These are phyloP conservation scores for Flaveria linearis DNA, from an alignment of 129 eudicot genomes.

Conservation along the genomic window DNA sequence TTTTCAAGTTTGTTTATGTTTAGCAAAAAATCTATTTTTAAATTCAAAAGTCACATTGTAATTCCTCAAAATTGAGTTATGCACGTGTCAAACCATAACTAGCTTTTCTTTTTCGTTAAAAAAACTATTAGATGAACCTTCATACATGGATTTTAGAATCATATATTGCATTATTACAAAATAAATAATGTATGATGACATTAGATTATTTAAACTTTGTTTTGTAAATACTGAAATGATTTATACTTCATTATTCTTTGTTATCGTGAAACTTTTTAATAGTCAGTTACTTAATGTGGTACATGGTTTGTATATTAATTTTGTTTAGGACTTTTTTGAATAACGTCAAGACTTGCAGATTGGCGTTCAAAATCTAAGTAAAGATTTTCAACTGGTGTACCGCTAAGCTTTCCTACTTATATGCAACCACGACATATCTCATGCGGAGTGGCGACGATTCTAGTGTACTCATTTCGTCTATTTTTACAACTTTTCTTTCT, in stretches of 20 bases:
- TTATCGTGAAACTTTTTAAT: neutral
- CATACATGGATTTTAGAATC: neutral
- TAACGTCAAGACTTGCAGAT: no score
- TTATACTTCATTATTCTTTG: neutral
- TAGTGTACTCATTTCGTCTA: no score
- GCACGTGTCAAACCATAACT: constrained; percentile 35
- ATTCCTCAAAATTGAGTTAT: constrained; percentile 33
- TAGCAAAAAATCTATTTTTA: neutral
- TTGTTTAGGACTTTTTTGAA: no score
- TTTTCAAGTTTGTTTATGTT: constrained; percentile 42
- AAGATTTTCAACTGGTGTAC: no score
- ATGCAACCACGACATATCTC: no score
- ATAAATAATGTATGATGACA: neutral
- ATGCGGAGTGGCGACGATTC: no score
- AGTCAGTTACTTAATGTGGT: neutral
- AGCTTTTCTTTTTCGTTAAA: neutral
- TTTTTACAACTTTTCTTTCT: no score
- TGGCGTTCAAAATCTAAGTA: no score
- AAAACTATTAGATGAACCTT: neutral
- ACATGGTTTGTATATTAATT: neutral
- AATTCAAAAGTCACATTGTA: neutral
- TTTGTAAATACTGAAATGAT: neutral
- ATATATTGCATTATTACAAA: neutral
- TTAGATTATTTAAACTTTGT: neutral
- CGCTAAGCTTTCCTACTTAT: no score